Base-by-base conservation (phyloP, 768 basidiomycete genomes). In the Wakefieldia striispora region DNA sequence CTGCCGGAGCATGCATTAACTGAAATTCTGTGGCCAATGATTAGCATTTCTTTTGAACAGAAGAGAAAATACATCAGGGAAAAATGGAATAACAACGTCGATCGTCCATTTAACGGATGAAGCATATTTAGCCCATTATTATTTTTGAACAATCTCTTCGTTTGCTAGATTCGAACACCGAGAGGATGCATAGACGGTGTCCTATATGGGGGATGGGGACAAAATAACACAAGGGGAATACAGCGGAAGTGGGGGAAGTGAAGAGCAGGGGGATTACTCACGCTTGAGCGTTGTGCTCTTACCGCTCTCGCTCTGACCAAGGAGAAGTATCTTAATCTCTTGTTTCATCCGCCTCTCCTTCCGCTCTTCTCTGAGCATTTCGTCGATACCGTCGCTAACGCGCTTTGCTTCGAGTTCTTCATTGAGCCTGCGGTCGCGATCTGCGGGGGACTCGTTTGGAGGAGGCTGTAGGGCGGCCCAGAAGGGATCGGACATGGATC, bases 281-380 rank as follows among this genome's bases (percentile, higher is more conserved):
- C 89, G 89, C 73, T 91, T 91, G 59, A 91, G 75, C 8, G 88
- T 89, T 9, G 90, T 92, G 63, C 86, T 89, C 75, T 91, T 92
- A 35, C 89, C 90, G 60, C 87, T 90, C 76, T 91, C 89, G 53
- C 89, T 91, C 77, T 92, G 90, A 44, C 90, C 90, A 36, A 92
- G 81, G 53, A 92, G 75, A 47, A 92, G 73, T 45, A 92, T 80
- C 63, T 84, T 85, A 67, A 91, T 80, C 61, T 83, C 81, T 55
- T 81, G 75, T 55, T 77, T 81, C 34, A 68, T 64, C 66, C 77
- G 83, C 70, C 77, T 83, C 54, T 86, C 82, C 47, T 74, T 77
- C 50, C 76, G 70, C 60, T 91, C 89, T 56, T 74, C 72, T 50
- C 79, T 78, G 62, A 93, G 73, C 80, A 84, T 82, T 54, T 86